phyloP scores from a whole-genome alignment of 1,139 yeast species.

The Hansenula lynferdii region DNA sequence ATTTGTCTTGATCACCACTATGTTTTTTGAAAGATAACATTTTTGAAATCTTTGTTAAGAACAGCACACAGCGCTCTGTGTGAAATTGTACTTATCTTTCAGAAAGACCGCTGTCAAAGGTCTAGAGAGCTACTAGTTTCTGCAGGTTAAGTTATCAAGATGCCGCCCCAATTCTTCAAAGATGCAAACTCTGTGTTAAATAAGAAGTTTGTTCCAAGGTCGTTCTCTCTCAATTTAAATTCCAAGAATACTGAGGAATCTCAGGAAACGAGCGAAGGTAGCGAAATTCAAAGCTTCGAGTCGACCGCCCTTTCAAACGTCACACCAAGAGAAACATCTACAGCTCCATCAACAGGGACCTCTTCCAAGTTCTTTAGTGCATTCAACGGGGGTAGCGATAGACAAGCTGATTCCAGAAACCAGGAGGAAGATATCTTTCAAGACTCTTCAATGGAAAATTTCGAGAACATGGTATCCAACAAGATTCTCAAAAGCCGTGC shows the following conservation, averaged over 20 bases:
- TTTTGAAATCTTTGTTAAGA: no score
- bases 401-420: background rate
- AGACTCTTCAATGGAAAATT: background rate
- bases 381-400: background rate
- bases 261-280: background rate
- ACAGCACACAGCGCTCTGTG: no score
- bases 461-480: background rate
- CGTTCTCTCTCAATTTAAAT: constrained; percentile 16
- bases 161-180: constrained; percentile 22
- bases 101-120: no score
- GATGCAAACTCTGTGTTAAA: constrained; percentile 16
- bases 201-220: constrained; percentile 18
- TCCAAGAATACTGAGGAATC: constrained; percentile 2
- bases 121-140: no score
- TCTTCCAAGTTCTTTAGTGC: constrained; percentile 4
- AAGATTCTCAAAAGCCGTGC: no score
- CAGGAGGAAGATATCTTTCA: background rate
- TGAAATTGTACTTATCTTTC: no score
- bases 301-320: constrained; percentile 1
- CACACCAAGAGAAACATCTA: constrained; percentile 2
- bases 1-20: background rate
- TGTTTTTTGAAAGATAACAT: background rate
- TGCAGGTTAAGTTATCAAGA: no score
- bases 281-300: background rate
- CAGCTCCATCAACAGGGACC: constrained; percentile 2